A percentile compares a stretch with the other conserved stretches of the same genome.
These are phyloP conservation scores for Metarhizium humberi DNA, from an alignment of 2,329 filamentous ascomycete genomes.

Conservation along the genomic window DNA sequence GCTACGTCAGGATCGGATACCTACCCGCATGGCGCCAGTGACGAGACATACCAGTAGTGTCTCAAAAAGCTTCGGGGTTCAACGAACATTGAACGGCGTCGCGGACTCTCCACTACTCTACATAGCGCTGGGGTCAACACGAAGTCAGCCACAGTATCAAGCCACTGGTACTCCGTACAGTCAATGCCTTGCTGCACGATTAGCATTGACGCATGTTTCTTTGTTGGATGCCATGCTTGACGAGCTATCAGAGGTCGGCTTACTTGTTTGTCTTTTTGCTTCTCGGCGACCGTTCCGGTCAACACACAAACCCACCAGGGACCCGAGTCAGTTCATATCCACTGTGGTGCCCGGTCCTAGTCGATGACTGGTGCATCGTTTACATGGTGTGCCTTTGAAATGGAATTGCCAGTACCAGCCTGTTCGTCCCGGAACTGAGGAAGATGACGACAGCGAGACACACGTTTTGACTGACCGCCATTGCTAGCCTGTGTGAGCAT, in stretches of 20 bases:
- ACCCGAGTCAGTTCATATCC: conserved; percentile 2
- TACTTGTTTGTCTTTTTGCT: not conserved
- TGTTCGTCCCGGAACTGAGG: too few relatives aligned
- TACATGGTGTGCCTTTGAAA: not conserved
- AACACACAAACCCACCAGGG: not conserved
- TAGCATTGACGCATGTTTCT: not conserved
- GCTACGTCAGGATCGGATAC: not conserved
- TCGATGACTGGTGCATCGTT: not conserved
- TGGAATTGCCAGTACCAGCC: too few relatives aligned
- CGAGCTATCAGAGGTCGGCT: not conserved
- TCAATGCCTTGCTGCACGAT: not conserved
- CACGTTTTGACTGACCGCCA: not conserved
- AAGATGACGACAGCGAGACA: not conserved
- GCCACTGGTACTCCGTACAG: not conserved
- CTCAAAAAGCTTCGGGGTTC: not conserved
- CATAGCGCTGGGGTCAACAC: not conserved
- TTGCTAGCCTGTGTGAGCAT: not conserved
- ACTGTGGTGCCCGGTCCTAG: not conserved
- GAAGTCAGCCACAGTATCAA: not conserved
- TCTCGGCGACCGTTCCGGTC: not conserved
- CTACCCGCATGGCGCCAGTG: not conserved
- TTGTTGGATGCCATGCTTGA: not conserved
- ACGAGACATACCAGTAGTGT: not conserved
- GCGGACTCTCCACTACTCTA: not conserved
- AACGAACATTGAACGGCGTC: not conserved